Percentiles rank a stretch among this genome's conserved stretches.
phyloP scores from a whole-genome alignment of 345 rosid genomes.

The Gossypium mustelinum region DNA sequence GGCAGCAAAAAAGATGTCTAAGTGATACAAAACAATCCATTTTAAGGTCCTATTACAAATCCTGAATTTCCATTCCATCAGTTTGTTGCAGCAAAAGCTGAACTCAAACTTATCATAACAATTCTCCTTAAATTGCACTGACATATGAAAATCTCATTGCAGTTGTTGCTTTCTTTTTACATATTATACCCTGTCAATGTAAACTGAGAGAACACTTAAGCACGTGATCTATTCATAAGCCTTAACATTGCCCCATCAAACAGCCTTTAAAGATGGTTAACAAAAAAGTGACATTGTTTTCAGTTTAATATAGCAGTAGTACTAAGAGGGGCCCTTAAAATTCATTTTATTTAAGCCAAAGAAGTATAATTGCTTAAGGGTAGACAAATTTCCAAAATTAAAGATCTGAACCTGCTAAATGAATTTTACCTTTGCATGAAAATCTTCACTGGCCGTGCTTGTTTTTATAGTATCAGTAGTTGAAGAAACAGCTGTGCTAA shows the following conservation, averaged over 20 bases:
- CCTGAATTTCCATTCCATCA: neutral
- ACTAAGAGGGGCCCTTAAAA: neutral
- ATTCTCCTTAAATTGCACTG: neutral
- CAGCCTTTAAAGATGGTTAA: neutral
- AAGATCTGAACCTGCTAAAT: neutral
- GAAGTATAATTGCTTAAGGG: neutral
- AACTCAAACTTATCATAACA: neutral
- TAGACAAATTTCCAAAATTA: neutral
- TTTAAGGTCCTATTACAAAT: neutral
- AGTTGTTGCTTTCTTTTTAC: neutral
- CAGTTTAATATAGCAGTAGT: neutral
- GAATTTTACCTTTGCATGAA: slow-evolving; percentile 50
- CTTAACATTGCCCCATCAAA: neutral
- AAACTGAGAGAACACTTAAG: neutral
- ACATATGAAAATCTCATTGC: neutral
- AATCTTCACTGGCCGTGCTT: slow-evolving; percentile 26
- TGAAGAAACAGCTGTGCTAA: slow-evolving; percentile 23
- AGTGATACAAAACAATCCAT: neutral
- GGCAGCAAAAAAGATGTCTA: neutral
- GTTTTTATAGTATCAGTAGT: slow-evolving; percentile 30
- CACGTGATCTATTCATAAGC: neutral
- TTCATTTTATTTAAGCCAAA: neutral
- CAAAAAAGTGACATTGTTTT: neutral
- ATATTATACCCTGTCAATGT: neutral
- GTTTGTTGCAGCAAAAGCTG: neutral